Evolutionary conservation across 768 basidiomycete genomes (phyloP), one percentile per base, ranked within the genome.

Genomic region (Tylopilus sp.): DNA sequence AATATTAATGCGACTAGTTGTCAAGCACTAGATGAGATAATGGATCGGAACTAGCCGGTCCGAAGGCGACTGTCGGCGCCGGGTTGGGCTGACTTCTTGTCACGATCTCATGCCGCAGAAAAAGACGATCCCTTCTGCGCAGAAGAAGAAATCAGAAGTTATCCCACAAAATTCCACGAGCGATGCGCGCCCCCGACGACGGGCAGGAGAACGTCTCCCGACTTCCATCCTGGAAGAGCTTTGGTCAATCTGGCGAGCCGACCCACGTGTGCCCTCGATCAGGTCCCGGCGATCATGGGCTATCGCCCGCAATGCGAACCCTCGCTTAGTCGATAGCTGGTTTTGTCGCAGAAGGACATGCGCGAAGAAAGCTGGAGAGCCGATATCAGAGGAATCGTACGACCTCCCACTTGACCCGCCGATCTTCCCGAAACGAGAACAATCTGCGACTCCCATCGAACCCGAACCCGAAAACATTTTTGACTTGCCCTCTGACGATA

Each of bases 181-280:
- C 50, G 22, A 31, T 6, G 12, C 31, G 21, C 60, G 51, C 24
- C 53, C 29, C 31, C 34, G 30, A 24, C 62, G 42, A 21, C 37
- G 24, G 7, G 24, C 13, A 13, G 54, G 47, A 40, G 62, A 64
- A 19, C 50, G 43, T 43, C 59, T 65, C 38, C 2, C 33, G 17
- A n/a, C 14, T 19, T 50, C 51, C 2, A 41, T 56, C 36, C 53
- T 67, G 19, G 28, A 50, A 37, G 67, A 69, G 17, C 70, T 69
- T 22, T 67, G 65, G 65, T 59, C 49, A 5, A 69, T 69, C 36
- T 69, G 70, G 67, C 59, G 30, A 36, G 45, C 54, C 9, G 45
- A 71, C 47, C 66, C 59, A 10, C 68, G 70, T 36, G 56, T 69
- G 4, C 68, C 67, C 28, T 61, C 70, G 3, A 10, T 68, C 30